Percentiles rank a stretch among this genome's conserved stretches.
phyloP scores from a whole-genome alignment of 768 basidiomycete genomes.

The Termitomyces sp. region DNA sequence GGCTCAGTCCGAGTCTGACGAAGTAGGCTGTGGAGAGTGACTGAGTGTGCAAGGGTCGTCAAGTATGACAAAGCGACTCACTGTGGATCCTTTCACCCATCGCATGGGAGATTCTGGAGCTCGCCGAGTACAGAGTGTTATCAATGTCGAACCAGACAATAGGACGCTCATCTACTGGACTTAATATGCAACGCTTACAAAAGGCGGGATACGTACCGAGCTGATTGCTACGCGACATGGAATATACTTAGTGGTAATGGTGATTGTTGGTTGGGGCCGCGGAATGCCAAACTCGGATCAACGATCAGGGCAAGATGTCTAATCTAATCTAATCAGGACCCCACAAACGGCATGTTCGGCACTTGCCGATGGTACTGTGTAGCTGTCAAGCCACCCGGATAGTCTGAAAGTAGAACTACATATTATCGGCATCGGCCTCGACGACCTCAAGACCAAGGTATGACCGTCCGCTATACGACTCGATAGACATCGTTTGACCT shows the following conservation, averaged over 20 bases:
- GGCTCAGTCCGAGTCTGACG: conserved; percentile 59
- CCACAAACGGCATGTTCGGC: conserved; percentile 19
- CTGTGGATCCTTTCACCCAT: conserved; percentile 83
- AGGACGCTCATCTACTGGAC: conserved; percentile 45
- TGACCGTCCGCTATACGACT: conserved; percentile 16
- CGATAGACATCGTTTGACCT: conserved; percentile 7
- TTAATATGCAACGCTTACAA: background rate
- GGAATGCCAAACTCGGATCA: background rate
- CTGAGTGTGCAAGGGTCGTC: background rate
- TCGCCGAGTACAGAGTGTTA: conserved; percentile 83
- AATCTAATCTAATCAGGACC: conserved; percentile 24
- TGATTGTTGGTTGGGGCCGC: background rate
- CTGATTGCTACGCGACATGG: conserved; percentile 7
- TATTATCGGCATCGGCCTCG: conserved; percentile 45
- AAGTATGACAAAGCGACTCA: conserved; percentile 19
- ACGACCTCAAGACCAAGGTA: conserved; percentile 52
- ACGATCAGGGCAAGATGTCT: background rate
- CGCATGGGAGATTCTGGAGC: conserved; percentile 66
- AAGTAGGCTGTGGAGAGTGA: conserved; percentile 59
- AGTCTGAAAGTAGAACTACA: conserved; percentile 27
- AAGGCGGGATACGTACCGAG: conserved; percentile 5
- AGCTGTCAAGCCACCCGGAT: conserved; percentile 41
- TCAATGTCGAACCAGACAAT: conserved; percentile 86
- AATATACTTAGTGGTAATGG: background rate
- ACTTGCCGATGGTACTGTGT: conserved; percentile 38